A percentile compares a stretch with the other conserved stretches of the same genome.
Conservation (phyloP, 768 basidiomycete species). For the Phylloporus rhodoxanthus region DNA sequence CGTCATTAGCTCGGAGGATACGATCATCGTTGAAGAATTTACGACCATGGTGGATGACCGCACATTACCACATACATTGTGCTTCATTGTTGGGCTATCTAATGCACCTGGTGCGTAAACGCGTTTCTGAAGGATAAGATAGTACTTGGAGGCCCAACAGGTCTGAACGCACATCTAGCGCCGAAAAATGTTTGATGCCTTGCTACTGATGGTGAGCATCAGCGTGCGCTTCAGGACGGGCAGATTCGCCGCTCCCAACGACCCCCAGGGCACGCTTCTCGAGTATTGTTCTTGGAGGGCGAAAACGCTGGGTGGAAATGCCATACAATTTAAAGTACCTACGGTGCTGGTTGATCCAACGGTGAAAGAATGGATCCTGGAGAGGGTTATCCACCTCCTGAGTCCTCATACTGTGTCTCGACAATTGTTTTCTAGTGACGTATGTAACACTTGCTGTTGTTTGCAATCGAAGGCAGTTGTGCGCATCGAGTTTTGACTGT, state of each 20-base stretch:
- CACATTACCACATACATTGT: background rate
- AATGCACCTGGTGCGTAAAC: constrained; percentile 9
- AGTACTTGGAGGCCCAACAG: background rate
- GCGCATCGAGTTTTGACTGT: no score
- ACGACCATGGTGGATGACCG: constrained; percentile 15
- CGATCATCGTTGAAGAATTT: constrained; percentile 10
- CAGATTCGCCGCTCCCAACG: constrained; percentile 12
- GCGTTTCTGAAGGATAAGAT: background rate
- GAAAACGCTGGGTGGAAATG: background rate
- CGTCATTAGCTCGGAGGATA: background rate
- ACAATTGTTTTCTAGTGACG: no score
- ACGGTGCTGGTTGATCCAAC: background rate
- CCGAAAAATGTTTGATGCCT: constrained; percentile 7
- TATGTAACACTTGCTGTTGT: no score
- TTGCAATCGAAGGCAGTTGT: no score
- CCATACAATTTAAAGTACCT: constrained; percentile 17
- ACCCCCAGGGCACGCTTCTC: constrained; percentile 19
- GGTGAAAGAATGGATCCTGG: constrained; percentile 14
- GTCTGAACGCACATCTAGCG: constrained; percentile 1
- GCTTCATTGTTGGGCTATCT: constrained; percentile 14
- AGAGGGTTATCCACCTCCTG: constrained; percentile 6
- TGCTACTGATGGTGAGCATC: background rate
- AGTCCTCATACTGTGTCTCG: no score
- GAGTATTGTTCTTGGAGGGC: constrained; percentile 15
- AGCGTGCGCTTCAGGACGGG: background rate